A percentile compares a stretch with the other conserved stretches of the same genome.
Conservation (phyloP, 768 basidiomycete genomes). For the Kwoniella sp. region DNA sequence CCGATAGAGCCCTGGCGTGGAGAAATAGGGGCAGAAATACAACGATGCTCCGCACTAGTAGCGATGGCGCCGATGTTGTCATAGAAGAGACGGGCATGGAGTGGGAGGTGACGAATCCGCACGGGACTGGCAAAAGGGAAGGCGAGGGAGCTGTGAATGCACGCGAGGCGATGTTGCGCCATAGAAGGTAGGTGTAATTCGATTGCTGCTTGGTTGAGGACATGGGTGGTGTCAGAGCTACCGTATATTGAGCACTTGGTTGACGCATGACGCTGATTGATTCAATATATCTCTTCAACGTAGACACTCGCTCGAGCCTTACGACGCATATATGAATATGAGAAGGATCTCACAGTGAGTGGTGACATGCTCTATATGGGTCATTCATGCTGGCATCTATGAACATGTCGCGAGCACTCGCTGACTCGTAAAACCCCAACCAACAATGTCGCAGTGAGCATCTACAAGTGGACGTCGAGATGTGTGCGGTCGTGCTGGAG, state of each 20-base stretch:
- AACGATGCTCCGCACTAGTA: constrained; percentile 38
- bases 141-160: not conserved
- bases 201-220: too few relatives aligned
- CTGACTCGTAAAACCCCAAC: too few relatives aligned
- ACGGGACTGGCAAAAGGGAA: constrained; percentile 38
- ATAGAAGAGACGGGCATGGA: constrained; percentile 43
- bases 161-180: constrained; percentile 3
- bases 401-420: too few relatives aligned
- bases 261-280: too few relatives aligned
- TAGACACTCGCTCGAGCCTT: constrained; percentile 42
- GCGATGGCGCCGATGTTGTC: constrained; percentile 49
- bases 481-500: constrained; percentile 36
- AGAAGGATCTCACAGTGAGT: constrained; percentile 36
- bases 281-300: constrained; percentile 13
- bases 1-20: constrained; percentile 39
- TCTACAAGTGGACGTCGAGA: constrained; percentile 44
- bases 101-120: constrained; percentile 46
- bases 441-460: constrained; percentile 41
- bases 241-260: too few relatives aligned
- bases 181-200: constrained; percentile 16
- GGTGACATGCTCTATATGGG: not conserved
- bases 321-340: constrained; percentile 29
- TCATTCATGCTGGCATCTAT: not conserved
- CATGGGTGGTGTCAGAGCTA: not conserved
- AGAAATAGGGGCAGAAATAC: constrained; percentile 27